Evolutionary conservation across 495 filamentous ascomycete genomes (phyloP).

Genomic region (Podospora sp.): DNA sequence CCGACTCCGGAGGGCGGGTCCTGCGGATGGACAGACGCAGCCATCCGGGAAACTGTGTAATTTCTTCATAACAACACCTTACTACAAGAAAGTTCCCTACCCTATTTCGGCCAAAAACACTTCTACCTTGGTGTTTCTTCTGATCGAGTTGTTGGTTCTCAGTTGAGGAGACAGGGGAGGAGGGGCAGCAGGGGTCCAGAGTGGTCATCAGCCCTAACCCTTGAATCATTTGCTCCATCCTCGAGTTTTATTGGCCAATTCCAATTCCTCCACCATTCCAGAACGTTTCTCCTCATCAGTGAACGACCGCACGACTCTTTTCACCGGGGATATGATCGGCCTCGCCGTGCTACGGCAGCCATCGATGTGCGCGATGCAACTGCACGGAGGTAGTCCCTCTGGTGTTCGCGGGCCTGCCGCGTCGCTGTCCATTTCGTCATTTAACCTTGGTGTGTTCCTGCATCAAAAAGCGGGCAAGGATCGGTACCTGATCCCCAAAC

Average conservation of each 20-base stretch:
- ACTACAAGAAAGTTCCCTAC: not conserved
- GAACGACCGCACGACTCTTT: not conserved
- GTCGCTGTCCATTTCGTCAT: not conserved
- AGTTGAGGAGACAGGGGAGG: too few species aligned
- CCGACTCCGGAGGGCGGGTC: conserved; percentile 38
- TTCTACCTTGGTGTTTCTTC: not conserved
- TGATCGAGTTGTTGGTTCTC: not conserved
- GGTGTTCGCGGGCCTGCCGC: not conserved
- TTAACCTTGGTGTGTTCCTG: not conserved
- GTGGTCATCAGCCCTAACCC: conserved; percentile 3
- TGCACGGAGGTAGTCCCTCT: not conserved
- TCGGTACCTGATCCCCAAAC: not conserved
- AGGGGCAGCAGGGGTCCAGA: not conserved
- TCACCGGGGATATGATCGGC: not conserved
- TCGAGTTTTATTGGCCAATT: not conserved
- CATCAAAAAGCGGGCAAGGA: not conserved
- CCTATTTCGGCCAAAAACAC: not conserved
- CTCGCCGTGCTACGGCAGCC: not conserved
- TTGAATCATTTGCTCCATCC: too few species aligned
- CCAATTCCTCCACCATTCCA: too few species aligned
- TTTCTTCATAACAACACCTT: not conserved
- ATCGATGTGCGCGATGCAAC: not conserved
- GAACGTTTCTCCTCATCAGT: too few species aligned
- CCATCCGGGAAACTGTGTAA: not conserved
- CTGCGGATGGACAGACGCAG: not conserved